Evolutionary conservation across 2,329 filamentous ascomycete genomes (phyloP).

Genomic region (Setomelanomma holmii): DNA sequence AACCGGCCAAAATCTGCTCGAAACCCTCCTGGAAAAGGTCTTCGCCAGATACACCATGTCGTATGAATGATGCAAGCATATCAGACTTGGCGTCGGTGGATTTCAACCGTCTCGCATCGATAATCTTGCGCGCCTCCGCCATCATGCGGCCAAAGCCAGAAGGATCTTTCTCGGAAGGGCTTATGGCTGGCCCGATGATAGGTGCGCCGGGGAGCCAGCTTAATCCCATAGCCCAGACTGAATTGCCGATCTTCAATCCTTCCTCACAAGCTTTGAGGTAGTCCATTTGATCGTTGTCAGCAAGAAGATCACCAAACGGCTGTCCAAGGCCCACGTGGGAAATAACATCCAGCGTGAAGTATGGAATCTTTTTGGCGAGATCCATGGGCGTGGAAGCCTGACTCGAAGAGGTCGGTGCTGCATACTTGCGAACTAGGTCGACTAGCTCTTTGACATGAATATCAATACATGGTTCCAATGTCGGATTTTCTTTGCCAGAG

Average conservation of each 20-base stretch:
- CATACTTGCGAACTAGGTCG: conserved; percentile 59
- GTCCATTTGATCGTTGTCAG: conserved; percentile 57
- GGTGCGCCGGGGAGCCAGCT: conserved; percentile 32
- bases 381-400: conserved; percentile 52
- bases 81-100: conserved; percentile 54
- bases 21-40: conserved; percentile 53
- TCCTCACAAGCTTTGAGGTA: conserved; percentile 56
- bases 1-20: conserved; percentile 61
- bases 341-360: conserved; percentile 65
- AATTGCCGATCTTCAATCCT: conserved; percentile 37
- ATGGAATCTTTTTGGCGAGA: conserved; percentile 56
- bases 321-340: conserved; percentile 61
- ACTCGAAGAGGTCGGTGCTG: conserved; percentile 21
- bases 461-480: conserved; percentile 60
- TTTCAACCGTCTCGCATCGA: conserved; percentile 54
- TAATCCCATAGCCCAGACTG: conserved; percentile 35
- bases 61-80: conserved; percentile 63
- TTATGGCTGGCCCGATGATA: conserved; percentile 36
- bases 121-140: conserved; percentile 36
- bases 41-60: conserved; percentile 51
- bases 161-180: conserved; percentile 47
- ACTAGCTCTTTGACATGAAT: conserved; percentile 56
- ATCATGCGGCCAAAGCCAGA: conserved; percentile 43
- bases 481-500: conserved; percentile 62
- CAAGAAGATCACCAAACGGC: conserved; percentile 59